Conservation (phyloP, 495 filamentous ascomycete genomes). For the Xylaria grammica region DNA sequence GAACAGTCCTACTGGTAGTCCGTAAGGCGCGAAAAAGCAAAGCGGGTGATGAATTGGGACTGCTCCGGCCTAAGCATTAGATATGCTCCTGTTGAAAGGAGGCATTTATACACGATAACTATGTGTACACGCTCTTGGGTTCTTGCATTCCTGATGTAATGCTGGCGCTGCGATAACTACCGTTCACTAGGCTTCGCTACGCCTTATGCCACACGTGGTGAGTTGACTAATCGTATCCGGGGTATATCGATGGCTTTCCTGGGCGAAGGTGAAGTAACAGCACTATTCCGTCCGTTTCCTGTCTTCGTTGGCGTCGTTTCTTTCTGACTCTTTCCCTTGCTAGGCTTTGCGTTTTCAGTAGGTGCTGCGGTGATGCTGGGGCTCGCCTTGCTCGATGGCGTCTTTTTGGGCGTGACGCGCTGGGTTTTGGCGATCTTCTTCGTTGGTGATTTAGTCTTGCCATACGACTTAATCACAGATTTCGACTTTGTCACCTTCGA, state of each 20-base stretch:
- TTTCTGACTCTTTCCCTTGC: slow-evolving; percentile 6
- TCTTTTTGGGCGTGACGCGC: slow-evolving; percentile 30
- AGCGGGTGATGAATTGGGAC: slow-evolving; percentile 4
- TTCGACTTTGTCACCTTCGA: slow-evolving; percentile 36
- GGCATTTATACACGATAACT: not conserved
- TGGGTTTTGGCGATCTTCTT: slow-evolving; percentile 26
- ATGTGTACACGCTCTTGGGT: not conserved
- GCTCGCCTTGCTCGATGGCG: slow-evolving; percentile 33
- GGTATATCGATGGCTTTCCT: slow-evolving; percentile 23
- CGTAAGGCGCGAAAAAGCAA: not conserved
- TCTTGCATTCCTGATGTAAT: not conserved
- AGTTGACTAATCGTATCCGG: slow-evolving; percentile 30
- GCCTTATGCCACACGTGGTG: not conserved
- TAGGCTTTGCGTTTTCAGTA: slow-evolving; percentile 13
- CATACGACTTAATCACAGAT: slow-evolving; percentile 34
- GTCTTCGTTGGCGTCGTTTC: slow-evolving; percentile 13
- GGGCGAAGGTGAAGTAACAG: slow-evolving; percentile 10
- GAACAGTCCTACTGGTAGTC: too few species aligned
- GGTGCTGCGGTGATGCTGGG: slow-evolving; percentile 30
- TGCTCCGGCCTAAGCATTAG: not conserved
- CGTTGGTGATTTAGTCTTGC: slow-evolving; percentile 33
- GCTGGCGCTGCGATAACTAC: not conserved
- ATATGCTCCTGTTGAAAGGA: not conserved
- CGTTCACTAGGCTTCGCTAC: not conserved
- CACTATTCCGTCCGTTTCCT: slow-evolving; percentile 8